Conservation (phyloP, 495 filamentous ascomycete species). For the Podospora tetraspora region DNA sequence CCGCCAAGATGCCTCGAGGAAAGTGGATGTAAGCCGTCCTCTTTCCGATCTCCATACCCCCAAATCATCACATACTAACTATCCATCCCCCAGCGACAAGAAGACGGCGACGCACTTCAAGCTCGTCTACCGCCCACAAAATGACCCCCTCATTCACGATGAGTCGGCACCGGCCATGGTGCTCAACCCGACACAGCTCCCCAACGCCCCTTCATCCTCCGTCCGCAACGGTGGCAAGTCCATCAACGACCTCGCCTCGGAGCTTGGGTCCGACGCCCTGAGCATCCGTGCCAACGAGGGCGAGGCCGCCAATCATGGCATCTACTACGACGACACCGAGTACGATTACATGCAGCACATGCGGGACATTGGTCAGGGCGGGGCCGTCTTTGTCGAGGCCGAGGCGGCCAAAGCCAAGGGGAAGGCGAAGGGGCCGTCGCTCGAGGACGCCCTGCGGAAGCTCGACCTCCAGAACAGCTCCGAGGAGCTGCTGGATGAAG, state of each 20-base stretch:
- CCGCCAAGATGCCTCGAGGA: constrained; percentile 65
- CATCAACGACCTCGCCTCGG: constrained; percentile 67
- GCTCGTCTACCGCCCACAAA: constrained; percentile 91
- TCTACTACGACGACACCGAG: constrained; percentile 79
- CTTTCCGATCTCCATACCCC: background rate
- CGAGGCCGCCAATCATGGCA: constrained; percentile 87
- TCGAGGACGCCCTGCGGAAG: constrained; percentile 77
- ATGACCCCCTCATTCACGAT: constrained; percentile 94
- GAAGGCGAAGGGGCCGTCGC: constrained; percentile 58
- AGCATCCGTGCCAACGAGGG: constrained; percentile 82
- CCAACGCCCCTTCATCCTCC: constrained; percentile 27
- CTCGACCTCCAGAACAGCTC: constrained; percentile 55
- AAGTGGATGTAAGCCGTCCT: constrained; percentile 75
- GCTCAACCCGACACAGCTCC: constrained; percentile 51
- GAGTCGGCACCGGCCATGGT: constrained; percentile 74
- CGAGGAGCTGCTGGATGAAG: constrained; percentile 58
- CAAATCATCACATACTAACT: background rate
- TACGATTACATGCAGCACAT: constrained; percentile 99
- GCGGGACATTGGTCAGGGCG: constrained; percentile 64
- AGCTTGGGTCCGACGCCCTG: constrained; percentile 59
- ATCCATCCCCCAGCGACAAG: constrained; percentile 64
- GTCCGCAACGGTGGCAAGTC: constrained; percentile 21
- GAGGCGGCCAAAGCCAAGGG: constrained; percentile 55
- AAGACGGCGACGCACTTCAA: constrained; percentile 87
- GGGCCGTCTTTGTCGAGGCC: constrained; percentile 73